Evolutionary conservation across 2,329 filamentous ascomycete species (phyloP).

Genomic region (Dryadomyces quercus-mongolicae): DNA sequence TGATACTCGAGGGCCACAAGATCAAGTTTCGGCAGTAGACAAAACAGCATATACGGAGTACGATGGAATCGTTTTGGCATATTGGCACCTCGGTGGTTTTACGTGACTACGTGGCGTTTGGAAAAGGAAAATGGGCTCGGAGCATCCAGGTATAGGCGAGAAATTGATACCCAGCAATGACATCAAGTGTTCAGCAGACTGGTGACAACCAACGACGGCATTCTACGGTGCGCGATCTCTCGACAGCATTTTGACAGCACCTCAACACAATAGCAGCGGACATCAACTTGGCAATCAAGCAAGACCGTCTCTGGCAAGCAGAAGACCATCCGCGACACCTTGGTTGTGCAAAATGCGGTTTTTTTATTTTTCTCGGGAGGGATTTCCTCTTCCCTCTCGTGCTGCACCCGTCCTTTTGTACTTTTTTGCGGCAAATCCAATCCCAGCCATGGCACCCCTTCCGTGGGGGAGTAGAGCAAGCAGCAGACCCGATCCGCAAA

Average conservation of each 20-base stretch:
- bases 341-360: slow-evolving; percentile 35
- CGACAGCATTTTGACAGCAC: no score
- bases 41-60: no score
- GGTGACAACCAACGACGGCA: no score
- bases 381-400: slow-evolving; percentile 5
- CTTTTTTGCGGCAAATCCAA: background rate
- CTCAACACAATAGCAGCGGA: slow-evolving; percentile 16
- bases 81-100: no score
- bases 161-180: background rate
- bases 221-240: no score
- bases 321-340: slow-evolving; percentile 83
- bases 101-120: no score
- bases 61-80: no score
- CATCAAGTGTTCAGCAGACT: no score
- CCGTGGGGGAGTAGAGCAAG: background rate
- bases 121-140: no score
- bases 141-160: background rate
- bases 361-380: slow-evolving; percentile 9
- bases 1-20: slow-evolving; percentile 39
- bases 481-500: slow-evolving; percentile 3
- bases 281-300: slow-evolving; percentile 79
- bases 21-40: background rate
- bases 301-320: slow-evolving; percentile 38
- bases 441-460: background rate
- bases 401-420: background rate